Base-by-base conservation (phyloP, 1,284 basidiomycete species). In the Ganoderma meredithae region DNA sequence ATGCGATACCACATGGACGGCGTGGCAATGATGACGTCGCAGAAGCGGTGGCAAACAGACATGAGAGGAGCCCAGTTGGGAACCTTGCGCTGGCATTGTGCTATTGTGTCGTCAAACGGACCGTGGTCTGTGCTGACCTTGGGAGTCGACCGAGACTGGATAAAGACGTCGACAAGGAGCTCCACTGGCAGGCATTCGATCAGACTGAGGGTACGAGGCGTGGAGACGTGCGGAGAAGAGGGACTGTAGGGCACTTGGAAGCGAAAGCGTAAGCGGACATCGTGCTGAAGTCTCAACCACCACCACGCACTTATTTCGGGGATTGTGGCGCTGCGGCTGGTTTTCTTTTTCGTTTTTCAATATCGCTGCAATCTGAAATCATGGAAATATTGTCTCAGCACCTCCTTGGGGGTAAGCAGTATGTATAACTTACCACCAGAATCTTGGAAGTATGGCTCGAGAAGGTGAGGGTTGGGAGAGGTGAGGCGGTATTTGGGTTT, bases 151-250 rank as follows among this genome's bases (percentile, higher is more conserved):
- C 17, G 25, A 6, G 52, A 60, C 15, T n/a, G 7, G 19, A 31
- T 39, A 27, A 55, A 33, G 7, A 55, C 15, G 27, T 33, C 31
- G 52, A 55, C 52, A 15, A 55, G 52, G 15, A 55, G 52, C 52
- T 55, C 52, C 15, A 55, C 52, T 9, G 52, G 52, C 5, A 55
- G 52, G 9, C 52, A 55, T 55, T 55, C 52, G 15, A 55, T 31
- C 5, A 15, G 52, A 19, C 52, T 55, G 27, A 31, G 22, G 19
- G 25, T 22, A 12, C 47, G 47, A 13, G 47, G 52, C 4, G 52
- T 13, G 17, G 52, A 3, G 3, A 5, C 1, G 33, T 55, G 27
- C 15, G 10, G 31, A 9, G 12, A 15, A 53, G 1, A 15, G 12
- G 5, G 27, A 27, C 5, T 10, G 52, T 53, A 6, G 27, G 25